Base-by-base conservation (phyloP, 176 grass and related monocot species). In the Aegilops umbellulata region DNA sequence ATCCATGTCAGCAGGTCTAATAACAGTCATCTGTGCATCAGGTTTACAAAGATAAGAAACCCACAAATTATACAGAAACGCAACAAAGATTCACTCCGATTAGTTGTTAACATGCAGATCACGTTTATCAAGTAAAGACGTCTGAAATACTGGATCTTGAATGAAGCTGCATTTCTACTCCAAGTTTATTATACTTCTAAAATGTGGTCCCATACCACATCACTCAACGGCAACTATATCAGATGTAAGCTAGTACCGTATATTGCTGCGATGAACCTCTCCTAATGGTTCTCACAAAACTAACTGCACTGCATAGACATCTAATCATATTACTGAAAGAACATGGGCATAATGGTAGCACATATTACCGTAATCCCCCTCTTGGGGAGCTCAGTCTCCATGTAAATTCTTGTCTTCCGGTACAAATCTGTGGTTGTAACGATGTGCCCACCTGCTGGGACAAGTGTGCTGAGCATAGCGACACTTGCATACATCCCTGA, bases 401-500 rank as follows among this genome's bases (percentile, higher is more conserved):
- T 99, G 90, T 94, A 99, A 63, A 96, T 94, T 82, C 97, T 92
- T 3, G 94, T 99, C 88, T 99, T 96, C 46, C 94, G 93, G 72
- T 99, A 99, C 76, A 94, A 99, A 87, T 99, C 97, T 2, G 97
- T 96, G 16, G 97, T 99, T 53, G 92, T 99, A 46, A 99, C 76
- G 24, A 99, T 87, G 77, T 99, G 97, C 23, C 94, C 97, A 83
- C 97, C 97, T 65, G 89, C 97, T 51, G 97, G 97, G 67, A 99
- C 97, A 64, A 99, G 84, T 57, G 94, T 55, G 17, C 87, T 94
- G 29, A 99, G 88, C 94, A 93, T 93, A 55, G 97, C 94, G 24
- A 99, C 97, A 83, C 94, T 95, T 27, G 94, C 97, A 73, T 99
- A 99, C 97, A 99, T 99, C 71, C 97, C 97, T 34, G 94, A 99